These are phyloP conservation scores for Talaromyces ruber DNA, from an alignment of 495 filamentous ascomycete species.

Conservation along the genomic window DNA sequence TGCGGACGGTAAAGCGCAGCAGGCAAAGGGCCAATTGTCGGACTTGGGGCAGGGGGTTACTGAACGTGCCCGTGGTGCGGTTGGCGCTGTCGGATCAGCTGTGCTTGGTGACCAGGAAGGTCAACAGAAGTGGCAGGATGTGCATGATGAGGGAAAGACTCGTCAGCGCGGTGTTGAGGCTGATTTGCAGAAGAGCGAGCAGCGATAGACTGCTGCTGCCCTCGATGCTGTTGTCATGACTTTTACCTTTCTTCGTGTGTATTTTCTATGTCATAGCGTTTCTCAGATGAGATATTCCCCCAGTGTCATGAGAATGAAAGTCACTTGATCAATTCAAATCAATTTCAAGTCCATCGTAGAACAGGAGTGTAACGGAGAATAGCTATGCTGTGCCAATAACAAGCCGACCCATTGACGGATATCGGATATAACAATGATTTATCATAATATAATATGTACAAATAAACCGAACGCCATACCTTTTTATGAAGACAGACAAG, in stretches of 20 bases:
- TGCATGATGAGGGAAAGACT: conserved; percentile 83
- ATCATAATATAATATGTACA: conserved; percentile 1
- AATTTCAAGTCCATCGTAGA: neutral
- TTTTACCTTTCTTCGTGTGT: neutral
- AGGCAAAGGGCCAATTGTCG: conserved; percentile 75
- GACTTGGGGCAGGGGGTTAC: conserved; percentile 64
- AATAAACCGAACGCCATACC: neutral
- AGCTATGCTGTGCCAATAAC: neutral
- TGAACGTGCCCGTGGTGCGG: conserved; percentile 62
- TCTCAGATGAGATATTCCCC: conserved; percentile 5
- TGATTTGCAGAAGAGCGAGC: conserved; percentile 64
- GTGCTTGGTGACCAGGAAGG: conserved; percentile 61
- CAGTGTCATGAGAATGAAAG: neutral
- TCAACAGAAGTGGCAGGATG: conserved; percentile 50
- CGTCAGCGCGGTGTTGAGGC: conserved; percentile 75
- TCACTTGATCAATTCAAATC: neutral
- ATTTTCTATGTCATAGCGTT: neutral
- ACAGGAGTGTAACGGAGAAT: neutral
- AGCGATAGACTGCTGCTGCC: neutral
- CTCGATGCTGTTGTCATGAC: no score
- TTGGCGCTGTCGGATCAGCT: conserved; percentile 61
- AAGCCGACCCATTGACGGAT: neutral
- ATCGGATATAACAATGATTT: neutral
- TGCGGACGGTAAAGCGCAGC: conserved; percentile 65
- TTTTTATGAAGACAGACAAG: neutral